Evolutionary conservation across 1,284 basidiomycete genomes (phyloP), one percentile per base, ranked within the genome.

Genomic region (Naganishia cerealis): DNA sequence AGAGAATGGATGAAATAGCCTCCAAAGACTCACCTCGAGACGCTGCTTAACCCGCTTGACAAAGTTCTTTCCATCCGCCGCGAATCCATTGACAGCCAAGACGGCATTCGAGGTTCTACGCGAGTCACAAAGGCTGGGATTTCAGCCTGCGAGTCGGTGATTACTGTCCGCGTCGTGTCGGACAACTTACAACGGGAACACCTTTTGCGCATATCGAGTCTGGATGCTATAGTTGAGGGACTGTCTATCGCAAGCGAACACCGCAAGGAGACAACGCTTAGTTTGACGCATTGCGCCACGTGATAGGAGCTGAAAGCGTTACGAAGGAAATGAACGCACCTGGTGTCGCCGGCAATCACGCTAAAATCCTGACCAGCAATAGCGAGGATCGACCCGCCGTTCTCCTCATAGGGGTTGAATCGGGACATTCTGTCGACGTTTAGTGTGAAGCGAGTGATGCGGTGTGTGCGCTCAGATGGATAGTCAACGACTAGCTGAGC

Each of bases 141-240:
- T 9, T 58, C 29, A 2, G 52, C 26, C 15, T n/a, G 29, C 18
- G 5, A 21, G 7, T 9, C 38, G 29, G 18, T 18, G 21, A 15
- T 8, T 18, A 63, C 13, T 15, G 13, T 50, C 24, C 40, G n/a
- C 13, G 12, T 52, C 46, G n/a, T 18, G 52, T 2, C 2, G 7
- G 26, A n/a, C 13, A 18, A 74, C 81, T 76, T 71, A 81, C 80
- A 84, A 75, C 72, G 80, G 81, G 71, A 77, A 81, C 46, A 83
- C 81, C 74, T 83, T 82, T 52, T 92, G 89, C n/a, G 92, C 92
- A 81, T 95, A 95, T 79, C 94, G 87, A 67, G 93, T 94, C 83
- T 97, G 94, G 78, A 96, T 96, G 76, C 84, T 91, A 82, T 91
- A 96, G 38, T 93, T 93, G 80, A 94, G 91, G 71, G 89, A 92